A percentile compares a stretch with the other conserved stretches of the same genome.
Conservation (phyloP, 306 rosid genomes). For the Comarum palustre region DNA sequence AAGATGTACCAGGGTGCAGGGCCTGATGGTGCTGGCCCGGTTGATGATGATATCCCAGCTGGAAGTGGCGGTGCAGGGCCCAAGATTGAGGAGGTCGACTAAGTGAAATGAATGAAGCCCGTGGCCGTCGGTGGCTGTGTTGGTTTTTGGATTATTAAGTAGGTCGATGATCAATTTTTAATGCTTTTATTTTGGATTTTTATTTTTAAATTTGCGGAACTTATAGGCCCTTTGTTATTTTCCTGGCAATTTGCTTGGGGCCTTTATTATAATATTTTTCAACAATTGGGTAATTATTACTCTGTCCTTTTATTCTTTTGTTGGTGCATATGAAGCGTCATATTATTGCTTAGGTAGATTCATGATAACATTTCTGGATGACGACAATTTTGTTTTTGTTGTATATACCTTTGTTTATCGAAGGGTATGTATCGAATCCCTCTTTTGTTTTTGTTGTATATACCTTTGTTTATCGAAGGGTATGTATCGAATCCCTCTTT, state of each 20-base stretch:
- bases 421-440: too few species aligned
- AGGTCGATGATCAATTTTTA: neutral
- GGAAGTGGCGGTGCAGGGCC: constrained; percentile 65
- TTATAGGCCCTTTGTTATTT: neutral
- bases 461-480: too few species aligned
- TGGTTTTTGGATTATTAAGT: neutral
- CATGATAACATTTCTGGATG: too few species aligned
- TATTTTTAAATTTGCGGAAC: too few species aligned
- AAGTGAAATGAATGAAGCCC: neutral
- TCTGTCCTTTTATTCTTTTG: too few species aligned
- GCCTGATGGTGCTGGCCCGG: constrained; percentile 38
- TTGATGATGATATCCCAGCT: constrained; percentile 47
- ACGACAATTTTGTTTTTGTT: too few species aligned
- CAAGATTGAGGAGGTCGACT: constrained; percentile 79
- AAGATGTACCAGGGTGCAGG: constrained; percentile 80
- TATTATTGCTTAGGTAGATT: too few species aligned
- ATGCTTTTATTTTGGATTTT: neutral
- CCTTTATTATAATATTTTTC: neutral
- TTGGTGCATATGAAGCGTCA: too few species aligned
- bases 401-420: too few species aligned
- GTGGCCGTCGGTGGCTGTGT: neutral
- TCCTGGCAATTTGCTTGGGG: neutral
- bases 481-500: too few species aligned
- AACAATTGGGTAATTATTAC: neutral
- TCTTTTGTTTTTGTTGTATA: too few species aligned